Base-by-base conservation (phyloP, 2,329 filamentous ascomycete genomes). In the Cladosporium sp. region DNA sequence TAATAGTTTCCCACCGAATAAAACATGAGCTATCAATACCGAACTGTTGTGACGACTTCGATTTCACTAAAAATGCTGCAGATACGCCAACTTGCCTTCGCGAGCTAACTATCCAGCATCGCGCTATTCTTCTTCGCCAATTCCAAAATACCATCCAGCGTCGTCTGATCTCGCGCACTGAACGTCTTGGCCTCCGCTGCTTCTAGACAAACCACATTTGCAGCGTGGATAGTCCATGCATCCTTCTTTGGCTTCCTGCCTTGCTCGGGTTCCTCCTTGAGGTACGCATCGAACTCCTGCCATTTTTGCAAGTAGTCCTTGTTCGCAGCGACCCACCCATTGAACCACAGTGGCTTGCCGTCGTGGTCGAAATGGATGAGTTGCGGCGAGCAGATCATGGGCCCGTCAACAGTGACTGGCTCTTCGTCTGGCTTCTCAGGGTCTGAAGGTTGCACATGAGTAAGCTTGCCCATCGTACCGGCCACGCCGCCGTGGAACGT, bases 341-440 rank as follows among this genome's bases (percentile, higher is more conserved):
- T 83, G 74, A 82, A 82, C 80, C 81, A 82, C 1, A 82, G 72
- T 1, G 80, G 80, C 62, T 71, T 77, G 28, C 77, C 79, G 14
- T 77, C 73, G 8, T 72, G 56, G 62, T 80, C 79, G 10, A 82
- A 74, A 68, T 83, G 81, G 2, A 82, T 74, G 4, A 82, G 76
- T 67, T 83, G 81, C 1, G 80, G 80, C 0, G 79, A 76, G 69
- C 80, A 82, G 58, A 82, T 78, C 3, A 75, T 78, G 64, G 75
- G 74, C 23, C 73, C 76, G 1, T 65, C 64, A 1, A 46, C 29
- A 16, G 58, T 14, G 18, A 33, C 33, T 16, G 37, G 50, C 40
- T 56, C 62, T 16, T 67, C 67, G 11, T 65, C 60, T 14, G 66
- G 64, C 52, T 66, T 64, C 18, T 69, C 55, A 12, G 29, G 31